These are phyloP conservation scores for Zanthoxylum bungeanum DNA, from an alignment of 345 rosid species.

Conservation along the genomic window DNA sequence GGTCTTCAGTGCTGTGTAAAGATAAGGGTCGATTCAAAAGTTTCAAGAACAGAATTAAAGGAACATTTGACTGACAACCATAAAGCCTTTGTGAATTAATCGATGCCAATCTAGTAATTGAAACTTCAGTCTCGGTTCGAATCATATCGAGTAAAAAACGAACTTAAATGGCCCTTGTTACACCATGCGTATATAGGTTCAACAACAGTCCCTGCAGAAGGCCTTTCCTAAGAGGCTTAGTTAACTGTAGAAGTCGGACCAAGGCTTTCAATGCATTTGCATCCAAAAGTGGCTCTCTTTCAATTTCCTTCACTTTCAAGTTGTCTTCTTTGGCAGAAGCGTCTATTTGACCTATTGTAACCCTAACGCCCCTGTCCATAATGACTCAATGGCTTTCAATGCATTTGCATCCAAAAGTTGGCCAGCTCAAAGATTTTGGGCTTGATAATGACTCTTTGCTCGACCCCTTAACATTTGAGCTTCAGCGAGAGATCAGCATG, in stretches of 20 bases:
- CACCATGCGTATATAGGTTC: constrained; percentile 79
- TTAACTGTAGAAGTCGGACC: no score
- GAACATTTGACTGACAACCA: no score
- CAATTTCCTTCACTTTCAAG: no score
- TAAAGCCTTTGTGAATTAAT: no score
- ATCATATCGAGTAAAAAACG: constrained; percentile 73
- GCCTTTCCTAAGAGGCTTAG: no score
- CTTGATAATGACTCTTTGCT: constrained; percentile 97
- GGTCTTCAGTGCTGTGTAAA: constrained; percentile 70
- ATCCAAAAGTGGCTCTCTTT: no score
- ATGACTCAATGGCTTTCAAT: no score
- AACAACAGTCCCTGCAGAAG: constrained; percentile 83
- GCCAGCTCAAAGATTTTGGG: constrained; percentile 82
- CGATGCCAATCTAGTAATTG: constrained; percentile 53
- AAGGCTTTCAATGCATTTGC: no score
- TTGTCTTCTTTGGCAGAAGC: constrained; percentile 57
- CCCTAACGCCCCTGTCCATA: constrained; percentile 96
- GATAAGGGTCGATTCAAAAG: no score
- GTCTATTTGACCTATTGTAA: constrained; percentile 68
- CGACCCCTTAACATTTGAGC: constrained; percentile 94
- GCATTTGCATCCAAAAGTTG: no score
- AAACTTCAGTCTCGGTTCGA: constrained; percentile 76
- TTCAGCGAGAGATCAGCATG: no score
- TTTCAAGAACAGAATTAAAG: no score
- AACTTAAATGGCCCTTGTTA: constrained; percentile 69